Evolutionary conservation across 2,329 filamentous ascomycete genomes (phyloP).

Genomic region (Phialocephala sp.): DNA sequence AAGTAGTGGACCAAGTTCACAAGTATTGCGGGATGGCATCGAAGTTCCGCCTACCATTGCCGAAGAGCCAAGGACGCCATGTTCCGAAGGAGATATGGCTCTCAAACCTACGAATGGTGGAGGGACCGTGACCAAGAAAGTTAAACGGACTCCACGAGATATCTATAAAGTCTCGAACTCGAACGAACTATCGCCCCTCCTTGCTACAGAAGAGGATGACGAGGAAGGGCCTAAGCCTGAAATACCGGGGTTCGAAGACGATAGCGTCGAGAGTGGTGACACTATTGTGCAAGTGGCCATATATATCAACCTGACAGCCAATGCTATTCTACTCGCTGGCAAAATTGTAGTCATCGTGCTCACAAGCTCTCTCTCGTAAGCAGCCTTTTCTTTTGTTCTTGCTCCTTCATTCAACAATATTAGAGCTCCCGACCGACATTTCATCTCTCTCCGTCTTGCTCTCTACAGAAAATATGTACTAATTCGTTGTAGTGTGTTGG

Average conservation of each 20-base stretch:
- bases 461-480: too few species aligned
- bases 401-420: too few species aligned
- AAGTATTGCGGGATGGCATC: conserved; percentile 53
- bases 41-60: conserved; percentile 75
- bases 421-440: too few species aligned
- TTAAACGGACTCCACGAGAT: conserved; percentile 83
- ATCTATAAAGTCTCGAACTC: conserved; percentile 73
- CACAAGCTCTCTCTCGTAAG: conserved; percentile 59
- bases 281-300: conserved; percentile 86
- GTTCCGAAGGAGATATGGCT: conserved; percentile 23
- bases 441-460: too few species aligned
- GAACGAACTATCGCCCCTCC: conserved; percentile 66
- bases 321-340: conserved; percentile 59
- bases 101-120: conserved; percentile 6
- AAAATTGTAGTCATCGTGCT: conserved; percentile 61
- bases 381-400: too few species aligned
- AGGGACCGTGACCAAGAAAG: conserved; percentile 51
- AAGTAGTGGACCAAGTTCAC: conserved; percentile 24
- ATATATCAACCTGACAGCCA: conserved; percentile 70
- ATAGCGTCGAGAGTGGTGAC: conserved; percentile 75
- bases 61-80: conserved; percentile 62
- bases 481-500: conserved; percentile 50
- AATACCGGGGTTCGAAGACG: conserved; percentile 73
- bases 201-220: conserved; percentile 52
- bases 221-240: conserved; percentile 56